phyloP scores from a whole-genome alignment of 257 asterid genomes.

The Salvia hispanica region DNA sequence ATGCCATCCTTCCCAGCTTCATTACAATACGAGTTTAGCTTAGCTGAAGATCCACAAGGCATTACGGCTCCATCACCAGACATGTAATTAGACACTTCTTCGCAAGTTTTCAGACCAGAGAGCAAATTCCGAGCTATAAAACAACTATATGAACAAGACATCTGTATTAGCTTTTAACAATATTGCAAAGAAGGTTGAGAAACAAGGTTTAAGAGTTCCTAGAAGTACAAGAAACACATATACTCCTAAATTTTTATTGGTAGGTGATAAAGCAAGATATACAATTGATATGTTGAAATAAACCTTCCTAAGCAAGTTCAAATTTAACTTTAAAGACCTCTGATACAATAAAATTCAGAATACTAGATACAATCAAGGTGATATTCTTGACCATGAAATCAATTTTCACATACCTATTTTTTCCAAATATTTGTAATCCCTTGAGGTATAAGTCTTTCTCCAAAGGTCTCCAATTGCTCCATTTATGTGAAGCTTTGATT shows the following conservation, averaged over 20 bases:
- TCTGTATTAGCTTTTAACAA: slow-evolving; percentile 27
- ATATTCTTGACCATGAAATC: not conserved
- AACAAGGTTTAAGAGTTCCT: not conserved
- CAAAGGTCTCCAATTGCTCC: slow-evolving; percentile 70
- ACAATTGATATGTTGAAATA: slow-evolving; percentile 1
- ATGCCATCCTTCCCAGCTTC: slow-evolving; percentile 55
- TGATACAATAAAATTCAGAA: not conserved
- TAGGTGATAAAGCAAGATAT: not conserved
- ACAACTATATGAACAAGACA: slow-evolving; percentile 60
- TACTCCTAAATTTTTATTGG: not conserved
- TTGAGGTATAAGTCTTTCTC: slow-evolving; percentile 88
- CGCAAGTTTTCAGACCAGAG: slow-evolving; percentile 86
- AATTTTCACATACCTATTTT: slow-evolving; percentile 63
- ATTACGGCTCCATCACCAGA: slow-evolving; percentile 56
- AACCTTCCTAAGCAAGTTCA: not conserved
- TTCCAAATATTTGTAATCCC: slow-evolving; percentile 92
- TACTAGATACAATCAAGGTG: slow-evolving; percentile 19
- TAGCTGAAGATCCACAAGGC: slow-evolving; percentile 53
- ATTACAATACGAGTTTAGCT: slow-evolving; percentile 45
- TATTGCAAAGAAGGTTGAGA: not conserved
- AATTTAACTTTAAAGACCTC: slow-evolving; percentile 3
- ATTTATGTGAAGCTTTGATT: slow-evolving; percentile 30
- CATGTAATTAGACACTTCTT: slow-evolving; percentile 79
- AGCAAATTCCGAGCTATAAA: slow-evolving; percentile 89
- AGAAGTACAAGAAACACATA: not conserved